These are phyloP conservation scores for Moniliophthora roreri DNA, from an alignment of 1,284 basidiomycete species.

Conservation along the genomic window DNA sequence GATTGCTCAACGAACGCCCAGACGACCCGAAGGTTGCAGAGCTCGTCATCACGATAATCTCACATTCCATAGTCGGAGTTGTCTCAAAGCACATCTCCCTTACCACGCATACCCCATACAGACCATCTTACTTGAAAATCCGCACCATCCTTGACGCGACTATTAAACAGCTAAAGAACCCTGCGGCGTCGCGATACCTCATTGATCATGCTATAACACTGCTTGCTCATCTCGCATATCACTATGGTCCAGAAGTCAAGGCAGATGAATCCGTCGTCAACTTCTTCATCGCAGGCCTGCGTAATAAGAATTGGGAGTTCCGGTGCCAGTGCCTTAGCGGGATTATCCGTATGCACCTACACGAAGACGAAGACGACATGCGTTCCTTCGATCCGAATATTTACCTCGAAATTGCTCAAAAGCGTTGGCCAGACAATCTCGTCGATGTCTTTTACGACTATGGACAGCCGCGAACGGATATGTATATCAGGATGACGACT, in stretches of 20 bases:
- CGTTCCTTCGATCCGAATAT: slow-evolving; percentile 42
- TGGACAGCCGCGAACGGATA: slow-evolving; percentile 43
- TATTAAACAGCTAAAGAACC: slow-evolving; percentile 42
- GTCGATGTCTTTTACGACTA: slow-evolving; percentile 46
- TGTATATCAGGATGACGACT: slow-evolving; percentile 28
- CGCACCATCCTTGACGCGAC: slow-evolving; percentile 42
- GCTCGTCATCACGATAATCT: slow-evolving; percentile 49
- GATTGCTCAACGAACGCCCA: slow-evolving; percentile 45
- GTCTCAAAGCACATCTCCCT: slow-evolving; percentile 24
- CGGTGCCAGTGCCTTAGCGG: slow-evolving; percentile 50
- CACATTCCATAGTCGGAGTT: slow-evolving; percentile 50
- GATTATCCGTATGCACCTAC: slow-evolving; percentile 46
- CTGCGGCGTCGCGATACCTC: slow-evolving; percentile 40
- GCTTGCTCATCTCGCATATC: slow-evolving; percentile 39
- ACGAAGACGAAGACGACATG: slow-evolving; percentile 44
- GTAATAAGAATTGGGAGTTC: slow-evolving; percentile 49
- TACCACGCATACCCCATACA: slow-evolving; percentile 34
- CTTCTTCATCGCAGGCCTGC: slow-evolving; percentile 53
- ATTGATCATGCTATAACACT: slow-evolving; percentile 53
- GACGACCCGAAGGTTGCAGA: slow-evolving; percentile 51
- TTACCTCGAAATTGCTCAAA: slow-evolving; percentile 36
- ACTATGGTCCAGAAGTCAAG: slow-evolving; percentile 44
- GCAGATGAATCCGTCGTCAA: slow-evolving; percentile 40
- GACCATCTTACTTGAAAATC: slow-evolving; percentile 43
- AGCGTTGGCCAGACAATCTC: slow-evolving; percentile 48